Base-by-base conservation (phyloP, 176 grass and related monocot genomes). In the Bolboschoenus planiculmis region DNA sequence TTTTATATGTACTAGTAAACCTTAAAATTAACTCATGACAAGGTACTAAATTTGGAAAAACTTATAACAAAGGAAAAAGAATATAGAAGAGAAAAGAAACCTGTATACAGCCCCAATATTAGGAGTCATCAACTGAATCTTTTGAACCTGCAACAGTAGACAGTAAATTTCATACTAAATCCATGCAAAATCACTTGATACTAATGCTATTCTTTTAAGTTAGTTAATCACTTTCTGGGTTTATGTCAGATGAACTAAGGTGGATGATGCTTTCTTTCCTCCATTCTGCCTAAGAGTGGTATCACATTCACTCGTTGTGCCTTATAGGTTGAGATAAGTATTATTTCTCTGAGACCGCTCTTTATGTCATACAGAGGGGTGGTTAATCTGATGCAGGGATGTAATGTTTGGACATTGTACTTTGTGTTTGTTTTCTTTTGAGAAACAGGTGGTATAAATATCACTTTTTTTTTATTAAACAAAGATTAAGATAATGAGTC, bases 81-180 rank as follows among this genome's bases (percentile, higher is more conserved):
- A 76, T 7, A 76, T 76, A 50, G 6, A 77, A 51, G 48, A 48
- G 21, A 46, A 43, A 30, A 72, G 58, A 59, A 76, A 93, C 95
- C 95, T 98, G 60, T 98, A 98, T 54, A 98, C 90, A 83, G 95
- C 96, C 42, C 90, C 92, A 55, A 98, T 98, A 51, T 98, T 95
- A 51, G 92, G 86, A 78, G 96, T 95, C 86, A 98, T 82, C 42
- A 90, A 59, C 64, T 98, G 96, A 83, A 93, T 98, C 82, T 98
- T 98, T 90, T 98, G 96, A 14, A 98, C 92, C 92, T 95, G 44
- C 20, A 89, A 70, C 72, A 77, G 44, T 53, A 77, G 26, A 77
- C 72, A 77, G 14, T 48, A 76, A 50, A 76, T 76, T 15, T 53
- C 72, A 51, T 18, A 77, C 46, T 10, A 77, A 33, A 77, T 77